Percentiles rank a stretch among this genome's conserved stretches.
These are phyloP conservation scores for Voacanga thouarsii DNA, from an alignment of 257 asterid species.

Conservation along the genomic window DNA sequence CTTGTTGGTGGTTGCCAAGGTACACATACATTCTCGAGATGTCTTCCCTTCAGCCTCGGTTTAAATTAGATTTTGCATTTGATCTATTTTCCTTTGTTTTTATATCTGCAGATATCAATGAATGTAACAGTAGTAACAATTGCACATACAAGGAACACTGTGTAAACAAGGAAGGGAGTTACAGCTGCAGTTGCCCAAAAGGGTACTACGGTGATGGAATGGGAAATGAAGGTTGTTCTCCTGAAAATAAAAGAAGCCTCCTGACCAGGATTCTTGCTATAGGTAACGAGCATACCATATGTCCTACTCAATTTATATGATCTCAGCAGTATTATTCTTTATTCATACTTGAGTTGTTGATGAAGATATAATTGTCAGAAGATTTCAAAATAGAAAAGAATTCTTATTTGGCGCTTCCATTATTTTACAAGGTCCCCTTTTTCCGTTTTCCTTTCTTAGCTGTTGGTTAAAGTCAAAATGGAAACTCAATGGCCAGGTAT, in stretches of 20 bases:
- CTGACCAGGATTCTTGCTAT: neutral
- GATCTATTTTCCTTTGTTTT: neutral
- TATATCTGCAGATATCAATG: conserved; percentile 37
- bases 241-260: neutral
- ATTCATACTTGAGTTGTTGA: too few species aligned
- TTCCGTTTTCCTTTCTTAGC: too few species aligned
- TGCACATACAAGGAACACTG: conserved; percentile 22
- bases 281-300: neutral
- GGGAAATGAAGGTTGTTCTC: neutral
- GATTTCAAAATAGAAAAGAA: too few species aligned
- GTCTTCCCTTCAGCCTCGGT: too few species aligned
- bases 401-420: too few species aligned
- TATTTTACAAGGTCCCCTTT: neutral
- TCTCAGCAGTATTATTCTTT: too few species aligned
- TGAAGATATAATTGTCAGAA: too few species aligned
- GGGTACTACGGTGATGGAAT: conserved; percentile 34
- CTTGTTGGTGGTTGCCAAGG: conserved; percentile 34
- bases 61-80: neutral
- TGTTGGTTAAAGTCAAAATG: too few species aligned
- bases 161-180: conserved; percentile 23
- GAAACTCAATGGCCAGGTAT: neutral
- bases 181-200: conserved; percentile 31
- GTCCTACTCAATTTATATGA: too few species aligned
- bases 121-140: conserved; percentile 25
- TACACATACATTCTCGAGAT: neutral